phyloP scores from a whole-genome alignment of 164 flowering plant genomes.

The Chloranthus sessilifolius region DNA sequence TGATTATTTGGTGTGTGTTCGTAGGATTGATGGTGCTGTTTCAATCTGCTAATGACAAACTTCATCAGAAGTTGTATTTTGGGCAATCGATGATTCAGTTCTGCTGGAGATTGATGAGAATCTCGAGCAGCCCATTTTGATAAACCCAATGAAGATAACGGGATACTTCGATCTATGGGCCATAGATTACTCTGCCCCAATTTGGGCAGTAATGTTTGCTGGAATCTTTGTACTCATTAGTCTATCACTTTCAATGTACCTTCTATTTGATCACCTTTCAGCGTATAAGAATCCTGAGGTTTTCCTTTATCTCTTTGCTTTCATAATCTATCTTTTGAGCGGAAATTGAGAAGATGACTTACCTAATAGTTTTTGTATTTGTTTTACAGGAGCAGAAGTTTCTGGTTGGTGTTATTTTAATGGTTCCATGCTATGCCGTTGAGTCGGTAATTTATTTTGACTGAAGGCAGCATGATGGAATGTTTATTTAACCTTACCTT shows the following conservation, averaged over 20 bases:
- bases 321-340: background rate
- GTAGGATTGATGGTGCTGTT: background rate
- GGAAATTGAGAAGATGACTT: background rate
- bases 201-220: conserved; percentile 53
- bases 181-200: conserved; percentile 31
- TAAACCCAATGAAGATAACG: conserved; percentile 30
- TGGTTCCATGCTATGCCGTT: conserved; percentile 94
- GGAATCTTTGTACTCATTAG: conserved; percentile 46
- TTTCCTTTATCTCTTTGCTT: background rate
- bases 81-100: conserved; percentile 12
- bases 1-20: background rate
- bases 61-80: background rate
- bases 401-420: conserved; percentile 80
- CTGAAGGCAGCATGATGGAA: too few species aligned
- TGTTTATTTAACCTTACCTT: too few species aligned
- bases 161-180: conserved; percentile 16
- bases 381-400: conserved; percentile 86
- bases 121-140: conserved; percentile 7
- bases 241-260: conserved; percentile 55
- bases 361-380: conserved; percentile 2
- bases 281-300: conserved; percentile 89
- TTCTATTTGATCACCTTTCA: conserved; percentile 64
- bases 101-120: conserved; percentile 22
- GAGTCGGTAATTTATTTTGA: conserved; percentile 67
- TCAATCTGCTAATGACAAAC: conserved; percentile 4